Evolutionary conservation across 1,284 basidiomycete species (phyloP), one percentile per base, ranked within the genome.

Genomic region (Macrocystidia cucumis): DNA sequence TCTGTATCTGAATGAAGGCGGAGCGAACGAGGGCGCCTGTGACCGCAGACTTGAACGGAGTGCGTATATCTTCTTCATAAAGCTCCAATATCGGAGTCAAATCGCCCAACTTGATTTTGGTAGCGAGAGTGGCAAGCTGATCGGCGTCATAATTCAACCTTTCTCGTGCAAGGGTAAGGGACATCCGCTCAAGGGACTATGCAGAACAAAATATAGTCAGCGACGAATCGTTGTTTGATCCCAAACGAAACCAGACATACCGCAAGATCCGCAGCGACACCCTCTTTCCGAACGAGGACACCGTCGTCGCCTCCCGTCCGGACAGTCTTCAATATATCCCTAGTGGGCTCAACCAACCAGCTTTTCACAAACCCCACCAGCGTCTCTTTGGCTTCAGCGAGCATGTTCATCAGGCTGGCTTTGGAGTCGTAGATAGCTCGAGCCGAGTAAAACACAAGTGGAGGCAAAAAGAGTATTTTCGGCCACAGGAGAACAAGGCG

Each of bases 151-250:
- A 81, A 5, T 70, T 61, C 34, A 90, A 62, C 51, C 88, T 81
- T 45, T 98, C 95, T 39, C 70, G 67, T 1, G 89, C 90, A 3
- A 98, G 73, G 19, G 86, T 74, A 1, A 91, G 58, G 3, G 91
- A 80, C 95, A 98, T 98, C 24, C 95, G 72, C 59, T 97, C 88
- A 9, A 98, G 69, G 14, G 87, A 91, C 84, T 95, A 35, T 4
- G 28, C 8, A 8, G 18, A 4, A 29, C 9, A 21, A 8, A 18
- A 36, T 16, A 36, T 27, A 9, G 44, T 29, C 22, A 5, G n/a
- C 35, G 11, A 38, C n/a, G n/a, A n/a, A n/a, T n/a, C n/a, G n/a
- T n/a, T n/a, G n/a, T n/a, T n/a, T n/a, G n/a, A n/a, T n/a, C n/a
- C n/a, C n/a, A n/a, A n/a, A n/a, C n/a, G n/a, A n/a, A n/a, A n/a